phyloP scores from a whole-genome alignment of 495 filamentous ascomycete genomes.

The Talaromyces stipitatus region DNA sequence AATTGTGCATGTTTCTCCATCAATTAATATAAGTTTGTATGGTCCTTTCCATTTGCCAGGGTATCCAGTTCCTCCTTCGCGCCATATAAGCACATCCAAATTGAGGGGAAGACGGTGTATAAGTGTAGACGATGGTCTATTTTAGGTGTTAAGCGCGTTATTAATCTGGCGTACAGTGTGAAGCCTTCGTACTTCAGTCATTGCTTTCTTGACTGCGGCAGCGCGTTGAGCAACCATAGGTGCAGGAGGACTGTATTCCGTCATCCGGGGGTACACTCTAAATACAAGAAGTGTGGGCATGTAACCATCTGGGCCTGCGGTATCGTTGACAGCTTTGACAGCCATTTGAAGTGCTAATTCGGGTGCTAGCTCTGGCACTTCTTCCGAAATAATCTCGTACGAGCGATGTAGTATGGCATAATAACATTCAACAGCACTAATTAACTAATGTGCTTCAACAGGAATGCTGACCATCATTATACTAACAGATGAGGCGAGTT shows the following conservation, averaged over 20 bases:
- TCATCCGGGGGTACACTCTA: conserved; percentile 12
- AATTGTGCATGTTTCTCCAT: neutral
- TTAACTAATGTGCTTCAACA: conserved; percentile 14
- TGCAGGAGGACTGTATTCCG: conserved; percentile 1
- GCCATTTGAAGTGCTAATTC: conserved; percentile 14
- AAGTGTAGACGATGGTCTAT: conserved; percentile 8
- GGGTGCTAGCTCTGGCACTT: conserved; percentile 5
- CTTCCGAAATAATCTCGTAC: conserved; percentile 12
- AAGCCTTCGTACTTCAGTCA: neutral
- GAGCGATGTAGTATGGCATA: conserved; percentile 8
- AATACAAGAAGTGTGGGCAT: conserved; percentile 7
- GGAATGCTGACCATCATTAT: conserved; percentile 9
- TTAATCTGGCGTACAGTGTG: neutral
- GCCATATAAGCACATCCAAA: conserved; percentile 10
- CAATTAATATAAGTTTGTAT: neutral
- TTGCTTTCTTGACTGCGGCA: conserved; percentile 6
- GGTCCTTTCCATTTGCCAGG: neutral
- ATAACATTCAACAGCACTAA: conserved; percentile 15
- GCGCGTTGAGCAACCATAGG: conserved; percentile 5
- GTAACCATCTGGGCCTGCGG: conserved; percentile 9
- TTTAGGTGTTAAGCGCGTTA: conserved; percentile 1
- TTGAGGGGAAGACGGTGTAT: conserved; percentile 6
- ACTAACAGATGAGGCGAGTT: conserved; percentile 2
- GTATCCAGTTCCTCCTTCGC: conserved; percentile 1
- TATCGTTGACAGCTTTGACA: conserved; percentile 11